Evolutionary conservation across 2,329 filamentous ascomycete species (phyloP).

Genomic region (Beauveria bassiana): DNA sequence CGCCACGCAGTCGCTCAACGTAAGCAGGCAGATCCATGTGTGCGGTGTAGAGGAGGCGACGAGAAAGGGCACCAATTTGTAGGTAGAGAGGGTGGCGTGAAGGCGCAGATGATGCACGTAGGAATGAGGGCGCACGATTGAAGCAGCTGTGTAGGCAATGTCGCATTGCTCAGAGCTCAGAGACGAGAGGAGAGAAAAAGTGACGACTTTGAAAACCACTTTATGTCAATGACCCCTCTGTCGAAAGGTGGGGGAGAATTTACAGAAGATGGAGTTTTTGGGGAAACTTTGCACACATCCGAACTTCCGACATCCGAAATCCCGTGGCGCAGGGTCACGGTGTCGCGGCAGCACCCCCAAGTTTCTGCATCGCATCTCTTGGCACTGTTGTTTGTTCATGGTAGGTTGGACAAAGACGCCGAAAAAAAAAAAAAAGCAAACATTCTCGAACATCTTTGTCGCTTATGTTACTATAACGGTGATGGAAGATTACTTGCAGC

Average conservation of each 20-base stretch:
- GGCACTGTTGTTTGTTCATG: too few relatives aligned
- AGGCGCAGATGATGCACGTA: neutral
- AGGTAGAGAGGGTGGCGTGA: neutral
- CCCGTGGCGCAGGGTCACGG: neutral
- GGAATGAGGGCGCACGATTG: neutral
- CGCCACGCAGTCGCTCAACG: conserved; percentile 33
- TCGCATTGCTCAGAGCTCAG: neutral
- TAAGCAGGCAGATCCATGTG: conserved; percentile 32
- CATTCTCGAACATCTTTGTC: too few relatives aligned
- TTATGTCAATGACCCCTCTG: conserved; percentile 20
- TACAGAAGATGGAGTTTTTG: neutral
- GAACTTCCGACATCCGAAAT: conserved; percentile 8
- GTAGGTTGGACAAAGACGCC: too few relatives aligned
- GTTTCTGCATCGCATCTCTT: too few relatives aligned
- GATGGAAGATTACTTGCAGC: too few relatives aligned
- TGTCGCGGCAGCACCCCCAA: too few relatives aligned
- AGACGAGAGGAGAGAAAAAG: neutral
- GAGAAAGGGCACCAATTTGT: neutral
- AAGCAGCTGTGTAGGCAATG: neutral
- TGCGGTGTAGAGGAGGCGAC: neutral
- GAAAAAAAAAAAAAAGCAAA: too few relatives aligned
- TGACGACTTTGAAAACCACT: conserved; percentile 8
- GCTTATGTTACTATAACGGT: too few relatives aligned
- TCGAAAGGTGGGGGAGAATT: conserved; percentile 7
- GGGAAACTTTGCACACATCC: neutral